Percentiles rank a stretch among this genome's conserved stretches.
Conservation (phyloP, 331 rosid species). For the Spiraea crenata region DNA sequence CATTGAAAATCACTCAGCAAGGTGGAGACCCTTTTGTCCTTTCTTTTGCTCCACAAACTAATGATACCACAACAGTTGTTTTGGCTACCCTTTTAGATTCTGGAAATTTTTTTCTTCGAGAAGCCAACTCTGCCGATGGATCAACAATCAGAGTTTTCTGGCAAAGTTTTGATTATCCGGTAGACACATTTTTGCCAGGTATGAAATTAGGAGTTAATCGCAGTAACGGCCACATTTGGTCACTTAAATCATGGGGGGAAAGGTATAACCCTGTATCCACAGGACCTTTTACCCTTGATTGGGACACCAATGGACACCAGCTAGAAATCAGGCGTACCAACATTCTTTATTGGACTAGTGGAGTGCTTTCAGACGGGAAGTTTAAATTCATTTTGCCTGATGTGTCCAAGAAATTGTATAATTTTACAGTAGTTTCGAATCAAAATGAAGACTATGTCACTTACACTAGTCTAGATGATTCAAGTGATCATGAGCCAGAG, state of each 20-base stretch:
- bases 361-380: background rate
- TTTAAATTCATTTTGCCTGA: constrained; percentile 1
- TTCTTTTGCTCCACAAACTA: background rate
- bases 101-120: background rate
- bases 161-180: background rate
- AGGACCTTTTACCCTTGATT: background rate
- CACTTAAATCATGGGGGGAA: background rate
- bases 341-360: background rate
- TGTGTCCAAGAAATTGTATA: background rate
- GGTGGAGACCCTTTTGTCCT: background rate
- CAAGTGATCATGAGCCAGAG: background rate
- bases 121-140: background rate
- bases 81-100: background rate
- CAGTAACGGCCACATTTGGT: background rate
- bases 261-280: background rate
- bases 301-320: background rate
- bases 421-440: background rate
- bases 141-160: background rate
- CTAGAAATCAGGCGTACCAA: background rate
- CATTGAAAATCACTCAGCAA: background rate
- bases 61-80: background rate
- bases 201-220: background rate
- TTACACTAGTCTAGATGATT: background rate
- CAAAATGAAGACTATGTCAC: constrained; percentile 2
- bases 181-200: background rate